Conservation (phyloP, 805 yeast species). For the Metschnikowia amazonensis region DNA sequence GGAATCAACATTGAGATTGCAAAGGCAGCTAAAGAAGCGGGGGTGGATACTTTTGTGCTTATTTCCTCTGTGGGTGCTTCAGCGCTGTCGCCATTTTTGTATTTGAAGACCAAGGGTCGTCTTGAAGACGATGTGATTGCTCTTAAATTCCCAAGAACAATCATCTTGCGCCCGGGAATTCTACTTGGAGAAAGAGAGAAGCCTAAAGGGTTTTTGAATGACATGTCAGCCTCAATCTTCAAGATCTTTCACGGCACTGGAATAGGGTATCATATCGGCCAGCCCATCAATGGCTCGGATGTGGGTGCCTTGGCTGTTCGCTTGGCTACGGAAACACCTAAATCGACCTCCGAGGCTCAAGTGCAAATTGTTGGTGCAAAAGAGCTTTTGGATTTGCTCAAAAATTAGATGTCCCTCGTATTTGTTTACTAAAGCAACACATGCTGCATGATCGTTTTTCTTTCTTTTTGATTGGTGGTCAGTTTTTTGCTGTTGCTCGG, state of each 20-base stretch:
- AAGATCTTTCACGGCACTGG: conserved; percentile 16
- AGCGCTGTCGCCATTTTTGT: conserved; percentile 53
- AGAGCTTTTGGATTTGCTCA: conserved; percentile 17
- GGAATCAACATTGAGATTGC: conserved; percentile 69
- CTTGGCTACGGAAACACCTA: conserved; percentile 27
- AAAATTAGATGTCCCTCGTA: neutral
- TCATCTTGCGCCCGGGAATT: conserved; percentile 75
- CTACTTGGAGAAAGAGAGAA: conserved; percentile 60
- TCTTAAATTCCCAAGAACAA: conserved; percentile 63
- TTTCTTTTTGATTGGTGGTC: too few species aligned
- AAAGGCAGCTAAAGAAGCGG: conserved; percentile 65
- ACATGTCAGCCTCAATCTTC: conserved; percentile 30
- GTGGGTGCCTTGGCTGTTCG: conserved; percentile 56
- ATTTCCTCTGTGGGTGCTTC: conserved; percentile 67
- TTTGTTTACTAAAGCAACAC: neutral
- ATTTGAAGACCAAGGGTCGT: conserved; percentile 67
- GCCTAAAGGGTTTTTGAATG: conserved; percentile 21
- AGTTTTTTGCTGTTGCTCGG: neutral
- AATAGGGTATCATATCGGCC: conserved; percentile 12
- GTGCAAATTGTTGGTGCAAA: conserved; percentile 22
- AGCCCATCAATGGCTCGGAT: conserved; percentile 61
- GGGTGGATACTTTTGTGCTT: conserved; percentile 63
- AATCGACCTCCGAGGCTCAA: conserved; percentile 15
- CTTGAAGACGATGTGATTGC: conserved; percentile 64
- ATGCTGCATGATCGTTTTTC: neutral